phyloP scores from a whole-genome alignment of 202 grass and related monocot species.

The Dendrocalamus latiflorus region DNA sequence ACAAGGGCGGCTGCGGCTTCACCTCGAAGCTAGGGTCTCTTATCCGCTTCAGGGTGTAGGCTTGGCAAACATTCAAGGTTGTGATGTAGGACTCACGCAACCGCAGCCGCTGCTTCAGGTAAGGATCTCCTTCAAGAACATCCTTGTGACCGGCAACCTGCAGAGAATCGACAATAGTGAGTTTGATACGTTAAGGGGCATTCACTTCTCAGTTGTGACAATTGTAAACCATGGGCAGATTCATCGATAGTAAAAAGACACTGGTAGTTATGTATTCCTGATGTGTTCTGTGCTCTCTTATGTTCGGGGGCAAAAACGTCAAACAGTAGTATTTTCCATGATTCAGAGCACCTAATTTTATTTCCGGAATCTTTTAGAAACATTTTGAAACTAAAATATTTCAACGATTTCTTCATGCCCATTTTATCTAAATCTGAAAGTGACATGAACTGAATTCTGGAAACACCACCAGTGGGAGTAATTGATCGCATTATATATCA shows the following conservation, averaged over 20 bases:
- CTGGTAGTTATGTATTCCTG: not conserved
- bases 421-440: not conserved
- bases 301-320: not conserved
- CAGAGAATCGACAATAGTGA: not conserved
- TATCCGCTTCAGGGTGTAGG: constrained; percentile 82
- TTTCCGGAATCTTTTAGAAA: not conserved
- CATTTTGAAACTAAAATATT: not conserved
- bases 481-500: not conserved
- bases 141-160: constrained; percentile 94
- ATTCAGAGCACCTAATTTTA: not conserved
- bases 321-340: not conserved
- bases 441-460: not conserved
- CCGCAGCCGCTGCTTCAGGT: constrained; percentile 83
- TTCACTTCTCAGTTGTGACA: not conserved
- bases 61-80: constrained; percentile 93
- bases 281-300: not conserved
- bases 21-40: constrained; percentile 73
- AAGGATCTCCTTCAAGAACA: constrained; percentile 89
- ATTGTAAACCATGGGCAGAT: not conserved
- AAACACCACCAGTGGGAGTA: not conserved
- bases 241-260: not conserved
- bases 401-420: not conserved
- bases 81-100: constrained; percentile 96
- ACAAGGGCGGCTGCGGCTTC: constrained; percentile 38
- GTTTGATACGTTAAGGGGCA: not conserved